Conservation (phyloP, 2,329 filamentous ascomycete species). For the Escovopsis sp. region DNA sequence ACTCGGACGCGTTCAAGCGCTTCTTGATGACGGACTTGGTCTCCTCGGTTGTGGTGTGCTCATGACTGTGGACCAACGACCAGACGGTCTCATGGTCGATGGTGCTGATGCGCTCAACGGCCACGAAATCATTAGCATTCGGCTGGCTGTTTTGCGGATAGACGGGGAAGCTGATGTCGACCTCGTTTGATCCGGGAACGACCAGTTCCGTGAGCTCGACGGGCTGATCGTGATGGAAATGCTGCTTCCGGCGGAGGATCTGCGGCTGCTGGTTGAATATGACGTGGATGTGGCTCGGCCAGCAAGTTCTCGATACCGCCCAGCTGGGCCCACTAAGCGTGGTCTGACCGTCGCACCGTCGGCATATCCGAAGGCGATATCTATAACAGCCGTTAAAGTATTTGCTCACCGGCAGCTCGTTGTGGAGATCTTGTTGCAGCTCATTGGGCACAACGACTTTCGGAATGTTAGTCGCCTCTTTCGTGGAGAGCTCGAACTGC, state of each 20-base stretch:
- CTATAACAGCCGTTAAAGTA: conserved; percentile 39
- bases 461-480: conserved; percentile 22
- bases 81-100: conserved; percentile 30
- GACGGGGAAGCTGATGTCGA: conserved; percentile 36
- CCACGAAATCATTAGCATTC: conserved; percentile 37
- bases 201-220: conserved; percentile 56
- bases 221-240: conserved; percentile 63
- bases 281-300: conserved; percentile 59
- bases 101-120: conserved; percentile 54
- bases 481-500: conserved; percentile 29
- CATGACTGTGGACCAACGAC: conserved; percentile 20
- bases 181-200: conserved; percentile 41
- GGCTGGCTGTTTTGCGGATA: conserved; percentile 13
- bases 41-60: conserved; percentile 27
- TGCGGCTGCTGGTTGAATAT: conserved; percentile 48
- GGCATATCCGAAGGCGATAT: conserved; percentile 56
- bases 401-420: conserved; percentile 21
- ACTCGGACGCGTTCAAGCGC: conserved; percentile 22
- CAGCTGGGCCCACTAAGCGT: conserved; percentile 37
- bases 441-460: conserved; percentile 9
- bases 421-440: background rate
- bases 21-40: conserved; percentile 43
- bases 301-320: conserved; percentile 47
- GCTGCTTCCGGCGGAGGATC: conserved; percentile 47
- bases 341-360: conserved; percentile 5